These are phyloP conservation scores for Ettlia oleoabundans DNA, from an alignment of 139 green algal genomes.

Conservation along the genomic window DNA sequence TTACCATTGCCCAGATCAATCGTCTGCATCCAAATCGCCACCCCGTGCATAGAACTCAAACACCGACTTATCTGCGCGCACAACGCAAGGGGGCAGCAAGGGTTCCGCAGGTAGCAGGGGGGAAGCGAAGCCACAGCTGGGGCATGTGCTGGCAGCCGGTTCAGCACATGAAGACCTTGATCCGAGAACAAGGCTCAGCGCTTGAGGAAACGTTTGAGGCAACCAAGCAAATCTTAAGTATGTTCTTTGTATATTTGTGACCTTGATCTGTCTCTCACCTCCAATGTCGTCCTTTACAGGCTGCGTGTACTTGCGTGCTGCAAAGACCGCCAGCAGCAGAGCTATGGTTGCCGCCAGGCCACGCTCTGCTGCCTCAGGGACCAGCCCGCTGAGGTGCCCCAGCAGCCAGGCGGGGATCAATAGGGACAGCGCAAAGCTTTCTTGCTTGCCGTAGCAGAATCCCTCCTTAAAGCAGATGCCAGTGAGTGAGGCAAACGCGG, in stretches of 20 bases:
- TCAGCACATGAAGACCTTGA: too few relatives aligned
- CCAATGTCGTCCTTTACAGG: conserved; percentile 94
- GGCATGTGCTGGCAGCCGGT: too few relatives aligned
- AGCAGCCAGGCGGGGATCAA: conserved; percentile 65
- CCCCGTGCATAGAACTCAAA: conserved; percentile 60
- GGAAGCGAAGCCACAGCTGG: too few relatives aligned
- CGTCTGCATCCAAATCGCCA: conserved; percentile 22
- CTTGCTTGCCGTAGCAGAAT: conserved; percentile 84
- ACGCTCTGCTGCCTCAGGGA: conserved; percentile 35
- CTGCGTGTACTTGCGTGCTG: conserved; percentile 90
- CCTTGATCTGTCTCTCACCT: too few relatives aligned
- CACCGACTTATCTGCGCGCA: conserved; percentile 51
- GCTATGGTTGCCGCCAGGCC: conserved; percentile 49
- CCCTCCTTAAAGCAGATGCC: conserved; percentile 91
- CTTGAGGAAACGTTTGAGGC: too few relatives aligned
- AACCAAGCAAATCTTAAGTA: too few relatives aligned
- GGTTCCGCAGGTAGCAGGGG: too few relatives aligned
- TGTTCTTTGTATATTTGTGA: too few relatives aligned
- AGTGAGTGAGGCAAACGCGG: conserved; percentile 89
- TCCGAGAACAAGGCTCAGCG: too few relatives aligned
- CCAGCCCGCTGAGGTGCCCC: conserved; percentile 45
- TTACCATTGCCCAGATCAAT: too few relatives aligned
- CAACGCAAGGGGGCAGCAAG: too few relatives aligned
- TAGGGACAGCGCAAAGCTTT: conserved; percentile 74
- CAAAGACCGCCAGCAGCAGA: conserved; percentile 71